phyloP scores from a whole-genome alignment of 2,329 filamentous ascomycete genomes.

The Colletotrichum noveboracense region DNA sequence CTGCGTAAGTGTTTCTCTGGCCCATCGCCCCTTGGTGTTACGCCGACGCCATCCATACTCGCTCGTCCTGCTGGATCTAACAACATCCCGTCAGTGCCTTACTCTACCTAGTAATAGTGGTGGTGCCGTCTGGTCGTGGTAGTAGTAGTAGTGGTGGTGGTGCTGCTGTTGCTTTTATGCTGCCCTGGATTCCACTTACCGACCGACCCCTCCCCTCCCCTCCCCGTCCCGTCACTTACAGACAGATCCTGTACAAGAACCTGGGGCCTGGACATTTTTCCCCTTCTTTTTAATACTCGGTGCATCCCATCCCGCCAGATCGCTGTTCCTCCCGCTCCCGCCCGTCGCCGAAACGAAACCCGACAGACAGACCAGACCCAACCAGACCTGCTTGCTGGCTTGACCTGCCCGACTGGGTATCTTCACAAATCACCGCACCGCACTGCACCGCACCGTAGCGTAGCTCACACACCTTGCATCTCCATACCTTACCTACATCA shows the following conservation, averaged over 20 bases:
- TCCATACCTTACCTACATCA: not conserved
- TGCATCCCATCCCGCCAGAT: slow-evolving; percentile 19
- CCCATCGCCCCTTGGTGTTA: not conserved
- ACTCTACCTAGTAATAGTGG: not conserved
- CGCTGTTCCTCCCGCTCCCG: slow-evolving; percentile 23
- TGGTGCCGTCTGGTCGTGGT: not conserved
- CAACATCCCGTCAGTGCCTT: not conserved
- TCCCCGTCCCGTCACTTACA: not conserved
- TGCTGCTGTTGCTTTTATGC: not conserved
- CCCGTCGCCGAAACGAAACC: slow-evolving; percentile 19
- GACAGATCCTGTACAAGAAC: not conserved
- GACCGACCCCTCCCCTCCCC: not conserved
- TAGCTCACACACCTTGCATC: not conserved
- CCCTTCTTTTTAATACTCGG: not conserved
- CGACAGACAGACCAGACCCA: slow-evolving; percentile 10
- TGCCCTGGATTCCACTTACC: not conserved
- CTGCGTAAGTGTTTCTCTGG: not conserved
- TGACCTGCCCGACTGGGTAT: not conserved
- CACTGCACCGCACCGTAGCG: not conserved
- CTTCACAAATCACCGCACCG: not conserved
- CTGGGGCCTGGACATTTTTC: not conserved
- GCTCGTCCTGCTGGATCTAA: not conserved
- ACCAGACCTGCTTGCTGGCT: not conserved
- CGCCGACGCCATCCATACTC: not conserved
- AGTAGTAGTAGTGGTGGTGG: not conserved